Evolutionary conservation across 2,329 filamentous ascomycete species (phyloP).

Genomic region (Pseudohalonectria lignicola): DNA sequence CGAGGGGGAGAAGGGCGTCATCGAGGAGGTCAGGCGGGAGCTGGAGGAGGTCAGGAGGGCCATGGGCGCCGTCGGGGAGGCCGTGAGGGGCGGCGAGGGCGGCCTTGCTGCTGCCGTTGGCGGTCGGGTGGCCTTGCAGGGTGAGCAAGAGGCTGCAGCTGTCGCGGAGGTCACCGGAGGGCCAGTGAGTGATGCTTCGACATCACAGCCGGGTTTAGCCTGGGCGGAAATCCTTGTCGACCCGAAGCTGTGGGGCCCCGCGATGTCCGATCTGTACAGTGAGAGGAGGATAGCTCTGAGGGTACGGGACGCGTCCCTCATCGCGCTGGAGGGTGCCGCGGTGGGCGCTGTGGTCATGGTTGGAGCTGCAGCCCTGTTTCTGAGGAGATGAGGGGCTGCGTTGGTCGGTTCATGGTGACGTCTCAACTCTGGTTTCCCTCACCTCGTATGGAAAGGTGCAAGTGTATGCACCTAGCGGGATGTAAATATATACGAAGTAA

Average conservation of each 20-base stretch:
- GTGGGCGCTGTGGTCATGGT: conserved; percentile 53
- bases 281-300: conserved; percentile 51
- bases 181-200: too few relatives aligned
- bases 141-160: too few relatives aligned
- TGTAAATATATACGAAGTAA: too few relatives aligned
- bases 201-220: conserved; percentile 4
- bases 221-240: conserved; percentile 33
- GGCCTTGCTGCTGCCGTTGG: not conserved
- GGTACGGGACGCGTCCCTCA: conserved; percentile 60
- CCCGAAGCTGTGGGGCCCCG: conserved; percentile 34
- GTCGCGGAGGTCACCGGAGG: too few relatives aligned
- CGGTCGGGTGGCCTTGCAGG: too few relatives aligned
- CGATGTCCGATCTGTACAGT: conserved; percentile 50
- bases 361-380: conserved; percentile 36
- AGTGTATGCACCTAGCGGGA: too few relatives aligned
- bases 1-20: conserved; percentile 56
- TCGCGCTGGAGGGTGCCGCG: conserved; percentile 56
- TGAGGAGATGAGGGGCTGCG: conserved; percentile 25
- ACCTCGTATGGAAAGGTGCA: too few relatives aligned
- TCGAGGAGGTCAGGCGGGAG: conserved; percentile 36
- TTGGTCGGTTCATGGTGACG: too few relatives aligned
- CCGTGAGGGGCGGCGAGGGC: not conserved
- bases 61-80: conserved; percentile 11
- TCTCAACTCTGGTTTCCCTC: too few relatives aligned
- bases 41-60: conserved; percentile 21